Evolutionary conservation across 495 filamentous ascomycete species (phyloP), one percentile per base, ranked within the genome.

Genomic region (Xylaria intraflava): DNA sequence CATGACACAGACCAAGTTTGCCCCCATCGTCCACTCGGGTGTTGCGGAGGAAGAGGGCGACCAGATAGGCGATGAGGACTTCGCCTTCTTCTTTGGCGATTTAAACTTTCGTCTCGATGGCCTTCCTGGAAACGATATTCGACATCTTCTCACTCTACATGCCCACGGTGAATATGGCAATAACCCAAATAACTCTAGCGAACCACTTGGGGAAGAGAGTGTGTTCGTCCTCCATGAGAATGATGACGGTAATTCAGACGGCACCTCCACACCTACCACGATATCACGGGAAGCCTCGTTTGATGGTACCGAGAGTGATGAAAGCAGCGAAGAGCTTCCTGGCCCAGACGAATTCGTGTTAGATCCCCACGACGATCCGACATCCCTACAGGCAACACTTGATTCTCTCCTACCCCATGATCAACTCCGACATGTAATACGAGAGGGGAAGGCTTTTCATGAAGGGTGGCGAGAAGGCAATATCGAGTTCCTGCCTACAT

Each of bases 11-110:
- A 82, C 88, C 11, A 82, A 76, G 51, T 97, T 97, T 63, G 78
- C 84, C 5, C 81, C 88, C 1, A 76, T 92, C 16, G 73, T 73
- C 38, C 71, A 83, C 47, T 75, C 78, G 3, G 76, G 79, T 9
- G 74, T 83, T 9, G 73, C 69, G 8, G 74, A 78, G 27, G 75
- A 77, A 30, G 67, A 67, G 1, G 72, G 71, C 10, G 89, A 95
- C 56, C 72, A 70, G n/a, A 84, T 99, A 55, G 90, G 89, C 1
- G 84, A 90, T 42, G 90, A 92, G 55, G 93, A 97, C 65, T 91
- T 95, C 69, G 79, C 84, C 1, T 95, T 97, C 60, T 96, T 91
- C 89, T 90, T 95, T 65, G 94, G 94, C 19, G 94, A 99, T 68
- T 76, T 99, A 8, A 99, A 99, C 68, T 99, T 96, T 62, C 79